phyloP scores from a whole-genome alignment of 2,329 filamentous ascomycete genomes.

The Aspergillus terreus region DNA sequence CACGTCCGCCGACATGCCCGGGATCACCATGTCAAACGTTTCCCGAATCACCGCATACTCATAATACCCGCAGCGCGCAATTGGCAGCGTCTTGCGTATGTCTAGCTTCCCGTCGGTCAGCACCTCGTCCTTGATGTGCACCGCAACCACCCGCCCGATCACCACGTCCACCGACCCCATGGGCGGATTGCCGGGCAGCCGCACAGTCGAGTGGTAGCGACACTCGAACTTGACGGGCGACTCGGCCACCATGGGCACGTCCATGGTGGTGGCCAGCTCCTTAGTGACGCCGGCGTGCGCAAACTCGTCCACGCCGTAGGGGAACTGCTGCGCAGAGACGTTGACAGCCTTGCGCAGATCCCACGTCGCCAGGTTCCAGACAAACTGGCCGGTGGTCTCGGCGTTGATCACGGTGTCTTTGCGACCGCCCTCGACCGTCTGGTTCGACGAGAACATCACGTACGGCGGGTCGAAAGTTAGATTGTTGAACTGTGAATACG shows the following conservation, averaged over 20 bases:
- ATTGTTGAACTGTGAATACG: slow-evolving; percentile 62
- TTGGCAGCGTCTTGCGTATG: slow-evolving; percentile 55
- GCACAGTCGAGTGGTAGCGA: slow-evolving; percentile 52
- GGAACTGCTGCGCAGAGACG: slow-evolving; percentile 49
- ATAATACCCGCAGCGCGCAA: slow-evolving; percentile 59
- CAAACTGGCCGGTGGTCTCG: slow-evolving; percentile 54
- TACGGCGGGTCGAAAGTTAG: slow-evolving; percentile 61
- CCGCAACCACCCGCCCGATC: slow-evolving; percentile 54
- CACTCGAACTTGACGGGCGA: slow-evolving; percentile 60
- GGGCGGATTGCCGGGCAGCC: slow-evolving; percentile 54
- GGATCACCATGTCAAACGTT: slow-evolving; percentile 58
- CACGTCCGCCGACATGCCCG: slow-evolving; percentile 32
- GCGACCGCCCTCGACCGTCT: slow-evolving; percentile 43
- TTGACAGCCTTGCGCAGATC: slow-evolving; percentile 55
- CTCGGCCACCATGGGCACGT: slow-evolving; percentile 50
- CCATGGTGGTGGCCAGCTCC: slow-evolving; percentile 37
- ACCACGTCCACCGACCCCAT: slow-evolving; percentile 58
- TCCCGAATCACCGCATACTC: slow-evolving; percentile 55
- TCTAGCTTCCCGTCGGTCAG: slow-evolving; percentile 55
- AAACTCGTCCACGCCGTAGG: slow-evolving; percentile 54
- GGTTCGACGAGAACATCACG: slow-evolving; percentile 60
- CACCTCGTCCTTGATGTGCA: slow-evolving; percentile 55
- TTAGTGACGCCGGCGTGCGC: slow-evolving; percentile 48
- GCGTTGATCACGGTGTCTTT: slow-evolving; percentile 59
- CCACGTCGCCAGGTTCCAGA: slow-evolving; percentile 59